Conservation (phyloP, 23 red algal species). For the Gracilaria gracilis region DNA sequence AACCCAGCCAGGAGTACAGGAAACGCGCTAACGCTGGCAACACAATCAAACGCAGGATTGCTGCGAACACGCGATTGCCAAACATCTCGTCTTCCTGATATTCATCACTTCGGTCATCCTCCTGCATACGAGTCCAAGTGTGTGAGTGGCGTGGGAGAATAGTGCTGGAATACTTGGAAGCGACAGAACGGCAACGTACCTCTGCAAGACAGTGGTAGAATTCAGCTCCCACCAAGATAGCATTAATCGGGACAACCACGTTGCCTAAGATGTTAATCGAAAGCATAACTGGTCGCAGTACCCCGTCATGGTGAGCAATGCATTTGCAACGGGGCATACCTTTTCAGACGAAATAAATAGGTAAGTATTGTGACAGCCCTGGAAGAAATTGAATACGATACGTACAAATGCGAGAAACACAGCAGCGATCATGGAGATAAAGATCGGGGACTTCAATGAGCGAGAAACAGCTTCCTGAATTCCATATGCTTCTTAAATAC, state of each 20-base stretch:
- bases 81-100: slow-evolving; percentile 38
- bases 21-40: slow-evolving; percentile 24
- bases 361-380: background rate
- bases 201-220: slow-evolving; percentile 3
- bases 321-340: slow-evolving; percentile 1
- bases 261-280: slow-evolving; percentile 58
- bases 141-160: background rate
- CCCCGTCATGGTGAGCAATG: slow-evolving; percentile 26
- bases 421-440: slow-evolving; percentile 33
- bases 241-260: slow-evolving; percentile 42
- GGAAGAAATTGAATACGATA: background rate
- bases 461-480: slow-evolving; percentile 2
- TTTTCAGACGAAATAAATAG: background rate
- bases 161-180: background rate
- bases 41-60: slow-evolving; percentile 29
- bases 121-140: background rate
- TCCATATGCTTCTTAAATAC: background rate
- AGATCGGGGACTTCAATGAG: slow-evolving; percentile 20
- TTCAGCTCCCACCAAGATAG: slow-evolving; percentile 46
- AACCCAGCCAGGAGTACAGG: background rate
- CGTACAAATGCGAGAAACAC: slow-evolving; percentile 20
- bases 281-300: slow-evolving; percentile 29
- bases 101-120: background rate
- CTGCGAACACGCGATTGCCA: slow-evolving; percentile 1
- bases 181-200: background rate